Evolutionary conservation across 2,329 filamentous ascomycete genomes (phyloP).

Genomic region (Neofusicoccum ribis): DNA sequence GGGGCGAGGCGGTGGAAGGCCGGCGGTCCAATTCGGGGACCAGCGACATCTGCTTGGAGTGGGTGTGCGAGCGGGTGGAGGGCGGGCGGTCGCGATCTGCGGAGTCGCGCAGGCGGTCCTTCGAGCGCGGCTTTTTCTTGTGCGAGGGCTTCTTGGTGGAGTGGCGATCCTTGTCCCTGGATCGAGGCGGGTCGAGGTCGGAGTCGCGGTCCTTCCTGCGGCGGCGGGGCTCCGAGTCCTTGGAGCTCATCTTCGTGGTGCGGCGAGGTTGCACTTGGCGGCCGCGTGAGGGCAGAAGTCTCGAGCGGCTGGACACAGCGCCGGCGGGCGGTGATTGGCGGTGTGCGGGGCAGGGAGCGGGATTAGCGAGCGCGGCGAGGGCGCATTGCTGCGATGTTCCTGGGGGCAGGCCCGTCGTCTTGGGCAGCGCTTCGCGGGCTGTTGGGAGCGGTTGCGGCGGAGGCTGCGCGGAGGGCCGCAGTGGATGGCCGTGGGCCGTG

Average conservation of each 20-base stretch:
- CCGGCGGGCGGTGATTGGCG: slow-evolving; percentile 16
- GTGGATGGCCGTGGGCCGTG: not conserved
- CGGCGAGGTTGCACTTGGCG: slow-evolving; percentile 15
- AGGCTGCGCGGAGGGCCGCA: not conserved
- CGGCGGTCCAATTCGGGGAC: slow-evolving; percentile 52
- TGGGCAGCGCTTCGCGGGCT: slow-evolving; percentile 8
- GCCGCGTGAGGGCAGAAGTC: slow-evolving; percentile 15
- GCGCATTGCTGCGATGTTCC: slow-evolving; percentile 15
- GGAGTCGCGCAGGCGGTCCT: slow-evolving; percentile 26
- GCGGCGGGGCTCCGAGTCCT: slow-evolving; percentile 36
- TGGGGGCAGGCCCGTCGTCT: not conserved
- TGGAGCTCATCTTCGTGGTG: slow-evolving; percentile 22
- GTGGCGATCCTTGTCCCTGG: slow-evolving; percentile 30
- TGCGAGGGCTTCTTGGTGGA: slow-evolving; percentile 30
- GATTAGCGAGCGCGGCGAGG: slow-evolving; percentile 1
- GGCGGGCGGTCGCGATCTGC: slow-evolving; percentile 15
- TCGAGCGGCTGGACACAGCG: slow-evolving; percentile 14
- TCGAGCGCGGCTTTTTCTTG: slow-evolving; percentile 28
- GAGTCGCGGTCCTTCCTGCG: slow-evolving; percentile 39
- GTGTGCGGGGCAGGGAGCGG: slow-evolving; percentile 10
- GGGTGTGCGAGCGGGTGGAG: slow-evolving; percentile 9
- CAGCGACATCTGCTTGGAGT: slow-evolving; percentile 36
- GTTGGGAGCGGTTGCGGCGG: slow-evolving; percentile 4
- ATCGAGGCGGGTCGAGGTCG: slow-evolving; percentile 26
- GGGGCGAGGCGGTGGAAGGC: slow-evolving; percentile 33